Percentiles rank a stretch among this genome's conserved stretches.
Evolutionary conservation across 257 asterid species (phyloP).

Genomic region (Prunella vulgaris): DNA sequence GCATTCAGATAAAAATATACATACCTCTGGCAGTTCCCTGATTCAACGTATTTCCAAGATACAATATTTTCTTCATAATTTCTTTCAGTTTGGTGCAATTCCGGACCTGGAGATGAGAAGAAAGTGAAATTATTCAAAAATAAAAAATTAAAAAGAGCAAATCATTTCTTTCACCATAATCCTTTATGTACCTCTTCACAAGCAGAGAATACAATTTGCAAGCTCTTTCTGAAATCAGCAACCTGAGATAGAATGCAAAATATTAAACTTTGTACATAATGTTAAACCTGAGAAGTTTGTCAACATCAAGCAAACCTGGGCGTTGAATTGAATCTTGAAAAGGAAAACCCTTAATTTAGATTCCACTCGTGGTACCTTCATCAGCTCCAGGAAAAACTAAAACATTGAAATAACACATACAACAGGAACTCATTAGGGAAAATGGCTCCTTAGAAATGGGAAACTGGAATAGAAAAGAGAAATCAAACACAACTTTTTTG

Average conservation of each 20-base stretch:
- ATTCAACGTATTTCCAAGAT: slow-evolving; percentile 82
- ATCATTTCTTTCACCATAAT: slow-evolving; percentile 1
- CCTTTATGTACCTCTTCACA: slow-evolving; percentile 73
- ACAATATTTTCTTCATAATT: slow-evolving; percentile 65
- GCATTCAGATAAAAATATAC: slow-evolving; percentile 10
- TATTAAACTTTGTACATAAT: slow-evolving; percentile 15
- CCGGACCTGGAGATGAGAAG: slow-evolving; percentile 55
- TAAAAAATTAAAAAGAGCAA: background rate
- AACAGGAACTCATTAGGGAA: slow-evolving; percentile 12
- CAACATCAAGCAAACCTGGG: slow-evolving; percentile 66
- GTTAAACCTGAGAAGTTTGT: slow-evolving; percentile 10
- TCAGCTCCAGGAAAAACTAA: slow-evolving; percentile 94
- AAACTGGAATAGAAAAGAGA: background rate
- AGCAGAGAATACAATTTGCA: slow-evolving; percentile 66
- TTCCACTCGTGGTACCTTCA: slow-evolving; percentile 98
- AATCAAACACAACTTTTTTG: background rate
- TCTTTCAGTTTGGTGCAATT: slow-evolving; percentile 73
- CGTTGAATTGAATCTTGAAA: slow-evolving; percentile 84
- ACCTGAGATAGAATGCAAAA: slow-evolving; percentile 45
- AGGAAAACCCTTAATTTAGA: slow-evolving; percentile 79
- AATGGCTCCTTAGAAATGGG: background rate
- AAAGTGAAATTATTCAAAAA: slow-evolving; percentile 16
- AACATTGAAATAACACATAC: slow-evolving; percentile 23
- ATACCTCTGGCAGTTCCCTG: slow-evolving; percentile 98
- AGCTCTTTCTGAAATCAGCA: slow-evolving; percentile 71